These are phyloP conservation scores for Termitomyces sp. DNA, from an alignment of 768 basidiomycete genomes.

Conservation along the genomic window DNA sequence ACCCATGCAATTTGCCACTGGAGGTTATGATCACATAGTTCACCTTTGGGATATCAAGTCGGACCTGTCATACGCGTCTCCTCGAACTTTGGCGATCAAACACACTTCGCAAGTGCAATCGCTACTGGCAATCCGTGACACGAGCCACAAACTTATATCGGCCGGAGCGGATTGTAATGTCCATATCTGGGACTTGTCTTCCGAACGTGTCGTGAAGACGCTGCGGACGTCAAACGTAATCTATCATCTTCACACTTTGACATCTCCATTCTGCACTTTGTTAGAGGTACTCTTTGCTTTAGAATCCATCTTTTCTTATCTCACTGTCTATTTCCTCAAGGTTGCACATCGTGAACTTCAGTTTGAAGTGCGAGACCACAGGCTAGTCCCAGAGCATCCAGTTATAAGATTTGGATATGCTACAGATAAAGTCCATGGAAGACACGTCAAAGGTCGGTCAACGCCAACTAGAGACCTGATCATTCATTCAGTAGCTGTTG, in stretches of 20 bases:
- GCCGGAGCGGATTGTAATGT: slow-evolving; percentile 45
- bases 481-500: not conserved
- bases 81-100: slow-evolving; percentile 29
- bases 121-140: slow-evolving; percentile 36
- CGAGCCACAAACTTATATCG: slow-evolving; percentile 40
- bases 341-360: slow-evolving; percentile 46
- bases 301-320: not conserved
- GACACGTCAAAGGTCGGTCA: slow-evolving; percentile 38
- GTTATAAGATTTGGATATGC: slow-evolving; percentile 41
- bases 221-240: slow-evolving; percentile 37
- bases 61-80: slow-evolving; percentile 25
- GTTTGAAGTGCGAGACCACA: slow-evolving; percentile 46
- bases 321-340: slow-evolving; percentile 18
- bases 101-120: slow-evolving; percentile 39
- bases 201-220: slow-evolving; percentile 35
- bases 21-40: slow-evolving; percentile 43
- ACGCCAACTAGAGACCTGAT: not conserved
- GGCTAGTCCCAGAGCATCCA: slow-evolving; percentile 27
- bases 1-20: slow-evolving; percentile 39
- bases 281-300: slow-evolving; percentile 31
- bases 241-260: slow-evolving; percentile 34
- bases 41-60: slow-evolving; percentile 40
- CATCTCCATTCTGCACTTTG: slow-evolving; percentile 33
- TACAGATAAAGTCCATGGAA: slow-evolving; percentile 30
- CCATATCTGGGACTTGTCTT: slow-evolving; percentile 39